Percentiles rank a stretch among this genome's conserved stretches.
Conservation (phyloP, 495 filamentous ascomycete species). For the Tetracladium setigerum region DNA sequence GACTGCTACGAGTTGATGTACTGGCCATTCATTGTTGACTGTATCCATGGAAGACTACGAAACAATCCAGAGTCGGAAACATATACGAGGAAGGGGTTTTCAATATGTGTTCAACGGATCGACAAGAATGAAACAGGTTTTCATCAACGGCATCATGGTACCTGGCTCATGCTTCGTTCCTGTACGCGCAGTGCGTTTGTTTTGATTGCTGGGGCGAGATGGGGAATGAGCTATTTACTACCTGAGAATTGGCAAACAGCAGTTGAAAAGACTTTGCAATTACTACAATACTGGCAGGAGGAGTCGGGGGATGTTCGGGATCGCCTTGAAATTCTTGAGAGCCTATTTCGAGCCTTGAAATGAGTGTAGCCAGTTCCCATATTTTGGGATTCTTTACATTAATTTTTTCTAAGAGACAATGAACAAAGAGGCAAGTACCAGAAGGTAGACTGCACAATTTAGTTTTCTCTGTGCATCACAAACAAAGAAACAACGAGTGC, state of each 20-base stretch:
- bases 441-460: no score
- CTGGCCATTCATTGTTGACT: constrained; percentile 6
- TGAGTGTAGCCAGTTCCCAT: no score
- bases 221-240: no score
- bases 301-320: no score
- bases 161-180: constrained; percentile 33
- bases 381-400: no score
- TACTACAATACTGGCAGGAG: constrained; percentile 2
- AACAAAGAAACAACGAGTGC: no score
- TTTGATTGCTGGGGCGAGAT: constrained; percentile 4
- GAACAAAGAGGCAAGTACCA: no score
- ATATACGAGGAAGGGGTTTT: neutral
- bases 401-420: no score
- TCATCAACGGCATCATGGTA: constrained; percentile 35
- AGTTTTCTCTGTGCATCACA: no score
- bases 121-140: constrained; percentile 28
- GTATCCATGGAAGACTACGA: neutral
- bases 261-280: neutral
- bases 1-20: constrained; percentile 12
- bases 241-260: neutral
- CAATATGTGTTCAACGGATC: constrained; percentile 24
- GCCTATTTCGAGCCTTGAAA: no score
- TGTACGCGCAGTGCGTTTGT: constrained; percentile 11
- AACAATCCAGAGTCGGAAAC: neutral
- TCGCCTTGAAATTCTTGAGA: no score